Conservation (phyloP, 169 alveolate genomes). For the Cryptosporidium xiaoi region DNA sequence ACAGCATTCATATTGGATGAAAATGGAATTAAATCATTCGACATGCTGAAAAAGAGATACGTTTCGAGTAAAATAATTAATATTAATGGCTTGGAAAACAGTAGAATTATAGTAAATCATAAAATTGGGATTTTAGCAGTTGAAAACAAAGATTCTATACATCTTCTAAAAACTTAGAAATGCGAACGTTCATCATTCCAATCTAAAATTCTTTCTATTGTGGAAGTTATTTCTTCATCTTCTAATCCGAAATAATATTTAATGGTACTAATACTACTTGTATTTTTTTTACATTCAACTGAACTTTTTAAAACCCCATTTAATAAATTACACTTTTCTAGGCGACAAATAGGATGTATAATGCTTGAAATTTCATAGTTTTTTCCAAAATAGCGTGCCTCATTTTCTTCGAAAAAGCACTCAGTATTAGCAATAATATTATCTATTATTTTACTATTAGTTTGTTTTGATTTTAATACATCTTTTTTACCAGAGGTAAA, state of each 20-base stretch:
- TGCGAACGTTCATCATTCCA: slow-evolving; percentile 1
- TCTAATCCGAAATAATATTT: slow-evolving; percentile 3
- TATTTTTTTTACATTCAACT: neutral
- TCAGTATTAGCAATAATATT: neutral
- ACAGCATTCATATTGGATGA: neutral
- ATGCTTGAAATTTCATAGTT: neutral
- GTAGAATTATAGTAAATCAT: neutral
- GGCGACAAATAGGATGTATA: slow-evolving; percentile 5
- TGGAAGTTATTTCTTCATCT: slow-evolving; percentile 12
- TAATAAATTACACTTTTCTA: slow-evolving; percentile 1
- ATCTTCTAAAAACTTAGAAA: neutral
- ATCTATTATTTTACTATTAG: neutral
- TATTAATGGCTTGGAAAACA: neutral
- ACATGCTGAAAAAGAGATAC: no score
- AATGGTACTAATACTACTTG: neutral
- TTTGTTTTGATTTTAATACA: neutral
- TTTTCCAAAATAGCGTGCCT: no score
- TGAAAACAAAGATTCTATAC: neutral
- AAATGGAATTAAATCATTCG: neutral
- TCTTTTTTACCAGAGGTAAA: neutral
- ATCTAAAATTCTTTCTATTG: neutral
- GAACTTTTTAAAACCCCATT: neutral
- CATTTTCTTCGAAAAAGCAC: neutral
- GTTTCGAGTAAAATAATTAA: neutral
- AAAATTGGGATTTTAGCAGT: neutral